A percentile compares a stretch with the other conserved stretches of the same genome.
Evolutionary conservation across 306 rosid genomes (phyloP).

Genomic region (Vigna angularis): DNA sequence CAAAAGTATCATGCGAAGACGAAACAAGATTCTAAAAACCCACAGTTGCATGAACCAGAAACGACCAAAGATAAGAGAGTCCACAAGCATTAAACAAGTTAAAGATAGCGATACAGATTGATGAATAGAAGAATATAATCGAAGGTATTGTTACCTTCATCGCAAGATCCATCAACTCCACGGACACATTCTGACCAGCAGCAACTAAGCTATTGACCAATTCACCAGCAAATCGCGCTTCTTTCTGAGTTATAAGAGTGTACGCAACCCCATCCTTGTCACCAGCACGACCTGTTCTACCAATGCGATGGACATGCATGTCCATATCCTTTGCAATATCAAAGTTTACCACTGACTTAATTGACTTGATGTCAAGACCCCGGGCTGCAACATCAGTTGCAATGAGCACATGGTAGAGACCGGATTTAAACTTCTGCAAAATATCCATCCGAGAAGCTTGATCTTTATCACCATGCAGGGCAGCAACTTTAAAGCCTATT

Average conservation of each 20-base stretch:
- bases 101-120: neutral
- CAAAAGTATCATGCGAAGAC: neutral
- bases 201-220: constrained; percentile 92
- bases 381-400: constrained; percentile 99
- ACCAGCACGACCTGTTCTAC: constrained; percentile 99
- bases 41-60: neutral
- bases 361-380: constrained; percentile 97
- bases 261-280: constrained; percentile 97
- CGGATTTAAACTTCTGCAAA: constrained; percentile 92
- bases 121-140: constrained; percentile 31
- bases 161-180: constrained; percentile 96
- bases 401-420: constrained; percentile 83
- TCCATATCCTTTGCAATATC: constrained; percentile 99
- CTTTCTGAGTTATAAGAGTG: constrained; percentile 90
- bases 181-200: constrained; percentile 91
- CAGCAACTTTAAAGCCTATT: constrained; percentile 81
- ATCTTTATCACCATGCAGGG: constrained; percentile 98
- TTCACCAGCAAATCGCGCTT: constrained; percentile 97
- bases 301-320: constrained; percentile 99
- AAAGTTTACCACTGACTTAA: constrained; percentile 94
- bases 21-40: constrained; percentile 4
- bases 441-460: constrained; percentile 96
- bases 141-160: constrained; percentile 73
- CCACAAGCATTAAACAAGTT: neutral
- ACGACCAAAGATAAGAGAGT: neutral